Evolutionary conservation across 768 basidiomycete genomes (phyloP).

Genomic region (Tephrocybe sp.): DNA sequence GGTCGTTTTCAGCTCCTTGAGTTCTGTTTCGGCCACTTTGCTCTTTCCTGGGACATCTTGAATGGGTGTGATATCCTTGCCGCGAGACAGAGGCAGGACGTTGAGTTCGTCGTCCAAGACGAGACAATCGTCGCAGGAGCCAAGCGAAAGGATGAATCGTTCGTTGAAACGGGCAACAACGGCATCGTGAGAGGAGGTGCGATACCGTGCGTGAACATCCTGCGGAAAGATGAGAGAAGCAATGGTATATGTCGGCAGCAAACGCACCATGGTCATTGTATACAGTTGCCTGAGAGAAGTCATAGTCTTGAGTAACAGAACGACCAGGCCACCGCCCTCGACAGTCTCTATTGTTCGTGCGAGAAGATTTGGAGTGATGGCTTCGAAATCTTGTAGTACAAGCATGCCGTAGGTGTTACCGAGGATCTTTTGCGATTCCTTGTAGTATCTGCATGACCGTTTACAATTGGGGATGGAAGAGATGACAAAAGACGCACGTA

Average conservation of each 20-base stretch:
- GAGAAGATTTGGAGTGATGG: constrained; percentile 94
- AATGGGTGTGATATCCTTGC: constrained; percentile 84
- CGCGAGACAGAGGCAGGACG: constrained; percentile 92
- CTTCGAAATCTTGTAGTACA: constrained; percentile 96
- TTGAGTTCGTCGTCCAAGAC: constrained; percentile 98
- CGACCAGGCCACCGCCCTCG: constrained; percentile 89
- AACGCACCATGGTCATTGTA: constrained; percentile 76
- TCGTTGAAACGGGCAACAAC: constrained; percentile 98
- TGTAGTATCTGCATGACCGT: constrained; percentile 13
- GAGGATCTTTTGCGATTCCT: constrained; percentile 38
- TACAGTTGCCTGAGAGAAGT: constrained; percentile 88
- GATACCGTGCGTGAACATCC: constrained; percentile 96
- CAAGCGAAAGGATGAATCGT: constrained; percentile 96
- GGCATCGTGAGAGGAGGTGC: constrained; percentile 86
- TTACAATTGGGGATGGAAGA: background rate
- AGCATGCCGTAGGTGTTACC: constrained; percentile 99
- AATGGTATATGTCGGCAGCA: background rate
- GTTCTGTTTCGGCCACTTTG: constrained; percentile 54
- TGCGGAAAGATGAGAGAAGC: constrained; percentile 27
- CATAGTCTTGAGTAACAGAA: constrained; percentile 94
- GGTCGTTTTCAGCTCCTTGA: constrained; percentile 76
- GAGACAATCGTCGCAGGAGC: constrained; percentile 89
- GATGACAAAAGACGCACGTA: constrained; percentile 55
- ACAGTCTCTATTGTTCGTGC: constrained; percentile 98
- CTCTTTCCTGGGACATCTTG: constrained; percentile 38